Percentiles rank a stretch among this genome's conserved stretches.
phyloP scores from a whole-genome alignment of 192 early-diverging fungal genomes.

The Phlyctochytrium planicorne region DNA sequence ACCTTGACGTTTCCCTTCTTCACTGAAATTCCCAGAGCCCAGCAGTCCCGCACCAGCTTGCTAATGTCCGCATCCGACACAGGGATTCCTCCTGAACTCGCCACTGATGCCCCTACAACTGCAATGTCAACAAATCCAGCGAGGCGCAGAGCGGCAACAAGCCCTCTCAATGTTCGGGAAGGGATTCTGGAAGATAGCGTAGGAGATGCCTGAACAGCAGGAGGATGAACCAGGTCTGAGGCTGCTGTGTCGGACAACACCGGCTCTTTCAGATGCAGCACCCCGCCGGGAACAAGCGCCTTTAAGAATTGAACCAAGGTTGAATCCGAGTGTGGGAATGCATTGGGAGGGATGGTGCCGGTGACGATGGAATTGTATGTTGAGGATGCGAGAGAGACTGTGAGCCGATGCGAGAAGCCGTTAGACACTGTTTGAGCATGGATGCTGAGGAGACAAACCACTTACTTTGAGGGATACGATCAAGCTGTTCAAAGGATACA shows the following conservation, averaged over 20 bases:
- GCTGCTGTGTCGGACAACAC: constrained; percentile 50
- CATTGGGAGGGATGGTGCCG: constrained; percentile 53
- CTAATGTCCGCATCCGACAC: constrained; percentile 48
- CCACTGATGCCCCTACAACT: constrained; percentile 15
- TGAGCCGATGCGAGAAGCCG: not conserved
- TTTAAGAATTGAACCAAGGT: constrained; percentile 61
- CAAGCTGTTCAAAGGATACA: constrained; percentile 84
- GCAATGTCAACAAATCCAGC: constrained; percentile 79
- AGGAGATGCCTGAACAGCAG: constrained; percentile 4
- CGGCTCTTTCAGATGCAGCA: constrained; percentile 68
- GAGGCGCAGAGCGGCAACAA: constrained; percentile 73
- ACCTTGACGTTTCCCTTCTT: constrained; percentile 41
- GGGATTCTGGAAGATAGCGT: constrained; percentile 40
- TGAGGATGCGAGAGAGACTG: constrained; percentile 34
- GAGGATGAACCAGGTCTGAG: constrained; percentile 9
- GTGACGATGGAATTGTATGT: constrained; percentile 64
- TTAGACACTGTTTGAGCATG: too few species aligned
- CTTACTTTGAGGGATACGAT: constrained; percentile 62
- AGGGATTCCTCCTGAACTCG: not conserved
- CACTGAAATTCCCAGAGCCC: constrained; percentile 48
- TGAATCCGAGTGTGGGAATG: constrained; percentile 62
- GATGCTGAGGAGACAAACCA: too few species aligned
- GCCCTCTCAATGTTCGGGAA: constrained; percentile 55
- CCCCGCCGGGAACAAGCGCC: constrained; percentile 68
- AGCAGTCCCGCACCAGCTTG: constrained; percentile 47